A percentile compares a stretch with the other conserved stretches of the same genome.
phyloP scores from a whole-genome alignment of 257 asterid genomes.

The Plantago elongata region DNA sequence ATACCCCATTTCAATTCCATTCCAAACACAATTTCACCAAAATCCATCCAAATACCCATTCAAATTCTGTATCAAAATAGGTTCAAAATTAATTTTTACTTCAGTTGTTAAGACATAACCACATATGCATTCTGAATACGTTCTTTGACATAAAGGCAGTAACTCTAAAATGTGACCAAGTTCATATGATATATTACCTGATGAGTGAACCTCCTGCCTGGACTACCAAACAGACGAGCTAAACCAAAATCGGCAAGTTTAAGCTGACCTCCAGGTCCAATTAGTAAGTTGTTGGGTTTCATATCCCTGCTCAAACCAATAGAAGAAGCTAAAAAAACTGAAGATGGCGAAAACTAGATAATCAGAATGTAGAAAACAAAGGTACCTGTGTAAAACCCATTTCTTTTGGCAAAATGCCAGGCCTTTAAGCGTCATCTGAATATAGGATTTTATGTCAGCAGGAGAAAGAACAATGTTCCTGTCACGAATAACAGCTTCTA shows the following conservation, averaged over 20 bases:
- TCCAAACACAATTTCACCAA: too few species aligned
- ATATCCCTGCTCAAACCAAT: slow-evolving; percentile 58
- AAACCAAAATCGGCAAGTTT: slow-evolving; percentile 97
- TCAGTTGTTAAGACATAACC: too few species aligned
- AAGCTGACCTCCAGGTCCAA: slow-evolving; percentile 81
- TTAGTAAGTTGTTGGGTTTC: slow-evolving; percentile 98
- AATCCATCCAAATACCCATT: too few species aligned
- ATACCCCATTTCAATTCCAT: too few species aligned
- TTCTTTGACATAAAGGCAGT: too few species aligned
- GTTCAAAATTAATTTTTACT: too few species aligned
- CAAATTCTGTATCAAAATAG: too few species aligned
- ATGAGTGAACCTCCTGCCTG: slow-evolving; percentile 93
- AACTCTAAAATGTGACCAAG: too few species aligned
- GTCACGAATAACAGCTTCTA: slow-evolving; percentile 91
- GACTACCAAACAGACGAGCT: slow-evolving; percentile 93
- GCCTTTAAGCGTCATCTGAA: slow-evolving; percentile 91
- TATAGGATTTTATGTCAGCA: slow-evolving; percentile 81
- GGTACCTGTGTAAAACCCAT: slow-evolving; percentile 88
- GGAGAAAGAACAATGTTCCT: slow-evolving; percentile 89
- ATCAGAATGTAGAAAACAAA: slow-evolving; percentile 16
- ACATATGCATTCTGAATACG: too few species aligned
- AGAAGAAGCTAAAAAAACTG: slow-evolving; percentile 13
- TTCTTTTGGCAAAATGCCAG: slow-evolving; percentile 82
- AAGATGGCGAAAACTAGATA: slow-evolving; percentile 10
- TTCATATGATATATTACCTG: slow-evolving; percentile 41